These are phyloP conservation scores for Nicotiana rustica DNA, from an alignment of 305 asterid species.

Conservation along the genomic window DNA sequence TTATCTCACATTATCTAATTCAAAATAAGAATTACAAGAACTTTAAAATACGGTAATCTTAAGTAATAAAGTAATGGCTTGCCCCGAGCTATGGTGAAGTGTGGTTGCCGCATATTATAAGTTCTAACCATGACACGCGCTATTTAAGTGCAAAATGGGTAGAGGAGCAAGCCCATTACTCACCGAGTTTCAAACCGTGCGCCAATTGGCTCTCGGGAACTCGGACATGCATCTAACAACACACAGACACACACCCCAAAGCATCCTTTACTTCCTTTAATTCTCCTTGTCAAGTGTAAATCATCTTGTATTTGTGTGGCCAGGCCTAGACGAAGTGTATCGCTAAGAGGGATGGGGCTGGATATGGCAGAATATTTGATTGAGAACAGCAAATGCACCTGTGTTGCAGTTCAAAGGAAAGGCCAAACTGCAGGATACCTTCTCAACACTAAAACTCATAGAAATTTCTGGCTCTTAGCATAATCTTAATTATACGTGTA, in stretches of 20 bases:
- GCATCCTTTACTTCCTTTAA: not conserved
- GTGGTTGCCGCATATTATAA: not conserved
- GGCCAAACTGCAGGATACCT: constrained; percentile 72
- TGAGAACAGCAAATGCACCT: constrained; percentile 71
- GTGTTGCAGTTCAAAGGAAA: constrained; percentile 79
- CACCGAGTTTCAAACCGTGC: not conserved
- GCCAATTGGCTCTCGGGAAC: not conserved
- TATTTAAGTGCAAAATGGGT: not conserved
- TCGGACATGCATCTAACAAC: too few relatives aligned
- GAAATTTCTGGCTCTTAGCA: constrained; percentile 83
- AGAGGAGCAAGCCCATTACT: not conserved
- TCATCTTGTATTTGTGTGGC: constrained; percentile 21
- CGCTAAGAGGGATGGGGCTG: constrained; percentile 60
- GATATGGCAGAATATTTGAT: constrained; percentile 73
- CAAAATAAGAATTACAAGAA: not conserved
- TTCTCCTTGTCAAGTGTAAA: not conserved
- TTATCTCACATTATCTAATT: not conserved
- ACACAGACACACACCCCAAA: not conserved
- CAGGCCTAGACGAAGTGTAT: constrained; percentile 60
- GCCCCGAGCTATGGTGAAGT: not conserved
- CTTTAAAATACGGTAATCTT: not conserved
- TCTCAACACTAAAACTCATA: constrained; percentile 65
- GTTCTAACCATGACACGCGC: not conserved
- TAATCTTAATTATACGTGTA: constrained; percentile 29
- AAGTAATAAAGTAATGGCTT: not conserved